These are phyloP conservation scores for Rhynchosporium agropyri DNA, from an alignment of 2,329 filamentous ascomycete species.

Conservation along the genomic window DNA sequence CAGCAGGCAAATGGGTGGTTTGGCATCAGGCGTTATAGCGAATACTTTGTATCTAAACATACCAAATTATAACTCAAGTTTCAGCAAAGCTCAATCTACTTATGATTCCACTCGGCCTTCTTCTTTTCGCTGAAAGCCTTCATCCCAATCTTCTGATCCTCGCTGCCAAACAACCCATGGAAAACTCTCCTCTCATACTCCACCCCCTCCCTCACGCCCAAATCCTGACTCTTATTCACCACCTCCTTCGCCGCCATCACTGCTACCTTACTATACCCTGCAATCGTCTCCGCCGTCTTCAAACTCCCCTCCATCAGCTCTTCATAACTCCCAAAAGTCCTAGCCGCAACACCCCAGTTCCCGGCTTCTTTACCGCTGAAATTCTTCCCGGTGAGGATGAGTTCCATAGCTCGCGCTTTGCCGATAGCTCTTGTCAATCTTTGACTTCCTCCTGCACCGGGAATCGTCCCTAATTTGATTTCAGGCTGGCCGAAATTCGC, in stretches of 20 bases:
- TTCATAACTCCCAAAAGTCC: constrained; percentile 77
- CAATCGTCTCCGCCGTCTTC: constrained; percentile 86
- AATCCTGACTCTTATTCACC: constrained; percentile 98
- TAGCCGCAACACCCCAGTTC: constrained; percentile 87
- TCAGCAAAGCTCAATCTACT: constrained; percentile 48
- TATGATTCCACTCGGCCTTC: constrained; percentile 87
- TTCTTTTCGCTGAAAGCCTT: constrained; percentile 93
- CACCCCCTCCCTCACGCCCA: constrained; percentile 83
- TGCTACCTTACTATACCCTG: constrained; percentile 82
- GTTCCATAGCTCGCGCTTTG: constrained; percentile 87
- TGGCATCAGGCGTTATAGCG: constrained; percentile 24
- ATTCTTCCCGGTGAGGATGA: constrained; percentile 82
- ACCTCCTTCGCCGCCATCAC: constrained; percentile 93
- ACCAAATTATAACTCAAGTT: constrained; percentile 7
- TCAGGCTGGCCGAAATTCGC: constrained; percentile 97
- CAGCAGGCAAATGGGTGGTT: constrained; percentile 14
- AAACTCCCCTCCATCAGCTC: constrained; percentile 80
- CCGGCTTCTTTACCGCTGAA: constrained; percentile 85
- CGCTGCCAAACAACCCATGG: constrained; percentile 88
- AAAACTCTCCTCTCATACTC: constrained; percentile 95
- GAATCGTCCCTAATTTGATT: constrained; percentile 91
- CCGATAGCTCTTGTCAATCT: constrained; percentile 80
- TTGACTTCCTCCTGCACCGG: constrained; percentile 90
- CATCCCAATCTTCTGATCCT: constrained; percentile 98
- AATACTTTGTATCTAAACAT: constrained; percentile 16